phyloP scores from a whole-genome alignment of 148 eudicot species.

The Persicaria maculosa region DNA sequence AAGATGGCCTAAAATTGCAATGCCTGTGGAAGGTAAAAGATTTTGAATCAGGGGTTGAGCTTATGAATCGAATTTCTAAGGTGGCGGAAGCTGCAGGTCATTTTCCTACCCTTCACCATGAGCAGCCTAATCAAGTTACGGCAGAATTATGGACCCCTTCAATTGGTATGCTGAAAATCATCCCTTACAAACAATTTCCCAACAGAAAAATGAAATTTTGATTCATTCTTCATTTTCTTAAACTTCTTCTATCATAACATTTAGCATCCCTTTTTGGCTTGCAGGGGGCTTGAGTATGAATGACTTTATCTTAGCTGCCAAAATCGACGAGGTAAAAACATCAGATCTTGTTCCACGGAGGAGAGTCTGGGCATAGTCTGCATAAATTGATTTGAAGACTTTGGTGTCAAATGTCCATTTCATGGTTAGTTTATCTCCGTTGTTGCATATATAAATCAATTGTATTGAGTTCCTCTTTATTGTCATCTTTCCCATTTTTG shows the following conservation, averaged over 20 bases:
- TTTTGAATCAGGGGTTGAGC: conserved; percentile 50
- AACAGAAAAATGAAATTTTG: not conserved
- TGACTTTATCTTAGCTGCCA: conserved; percentile 94
- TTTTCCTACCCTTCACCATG: conserved; percentile 51
- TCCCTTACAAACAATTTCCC: not conserved
- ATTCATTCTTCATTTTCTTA: not conserved
- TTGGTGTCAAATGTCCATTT: not conserved
- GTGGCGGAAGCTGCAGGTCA: conserved; percentile 51
- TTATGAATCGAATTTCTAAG: conserved; percentile 45
- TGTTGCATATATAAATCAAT: not conserved
- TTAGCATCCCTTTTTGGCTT: not conserved
- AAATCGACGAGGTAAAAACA: conserved; percentile 64
- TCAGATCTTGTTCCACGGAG: conserved; percentile 83
- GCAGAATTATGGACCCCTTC: conserved; percentile 68
- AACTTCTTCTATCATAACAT: not conserved
- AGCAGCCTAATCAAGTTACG: conserved; percentile 56
- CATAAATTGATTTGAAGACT: not conserved
- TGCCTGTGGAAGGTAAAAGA: conserved; percentile 90
- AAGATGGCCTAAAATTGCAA: conserved; percentile 39
- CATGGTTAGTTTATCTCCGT: not conserved
- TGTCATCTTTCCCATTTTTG: conserved; percentile 4
- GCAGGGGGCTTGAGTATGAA: conserved; percentile 86
- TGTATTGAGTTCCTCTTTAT: conserved; percentile 2
- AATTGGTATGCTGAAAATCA: conserved; percentile 33
- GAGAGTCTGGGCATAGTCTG: conserved; percentile 70